Conservation (phyloP, 257 asterid species). For the Lycium ferocissimum region DNA sequence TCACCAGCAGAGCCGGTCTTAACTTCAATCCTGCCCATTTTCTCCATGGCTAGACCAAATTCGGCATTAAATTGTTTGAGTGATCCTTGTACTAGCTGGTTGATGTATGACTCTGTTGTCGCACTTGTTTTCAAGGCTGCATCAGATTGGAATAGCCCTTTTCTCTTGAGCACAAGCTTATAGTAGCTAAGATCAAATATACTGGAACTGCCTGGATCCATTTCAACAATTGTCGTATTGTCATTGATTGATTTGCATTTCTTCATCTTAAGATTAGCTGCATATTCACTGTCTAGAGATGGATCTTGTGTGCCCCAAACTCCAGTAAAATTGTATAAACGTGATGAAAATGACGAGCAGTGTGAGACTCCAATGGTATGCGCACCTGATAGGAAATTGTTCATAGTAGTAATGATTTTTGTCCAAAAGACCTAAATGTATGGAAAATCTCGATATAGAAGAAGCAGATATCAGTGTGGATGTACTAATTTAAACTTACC, state of each 20-base stretch:
- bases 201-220: constrained; percentile 51
- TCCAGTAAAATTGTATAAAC: constrained; percentile 65
- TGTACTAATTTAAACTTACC: constrained; percentile 37
- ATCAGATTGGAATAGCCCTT: constrained; percentile 60
- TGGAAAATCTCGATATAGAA: background rate
- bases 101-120: constrained; percentile 1
- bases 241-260: constrained; percentile 18
- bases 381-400: constrained; percentile 44
- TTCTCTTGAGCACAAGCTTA: constrained; percentile 33
- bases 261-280: constrained; percentile 20
- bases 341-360: constrained; percentile 55
- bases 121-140: constrained; percentile 42
- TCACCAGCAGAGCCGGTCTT: background rate
- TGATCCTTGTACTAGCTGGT: background rate
- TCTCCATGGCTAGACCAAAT: background rate
- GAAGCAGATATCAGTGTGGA: background rate
- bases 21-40: background rate
- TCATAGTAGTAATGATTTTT: background rate
- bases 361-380: constrained; percentile 66
- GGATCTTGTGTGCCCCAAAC: constrained; percentile 52
- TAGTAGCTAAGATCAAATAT: constrained; percentile 48
- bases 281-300: constrained; percentile 48
- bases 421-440: background rate
- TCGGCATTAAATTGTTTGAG: background rate
- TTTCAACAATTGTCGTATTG: constrained; percentile 44